Percentiles rank a stretch among this genome's conserved stretches.
Conservation (phyloP, 768 basidiomycete species). For the Boletus tylopilopsis region DNA sequence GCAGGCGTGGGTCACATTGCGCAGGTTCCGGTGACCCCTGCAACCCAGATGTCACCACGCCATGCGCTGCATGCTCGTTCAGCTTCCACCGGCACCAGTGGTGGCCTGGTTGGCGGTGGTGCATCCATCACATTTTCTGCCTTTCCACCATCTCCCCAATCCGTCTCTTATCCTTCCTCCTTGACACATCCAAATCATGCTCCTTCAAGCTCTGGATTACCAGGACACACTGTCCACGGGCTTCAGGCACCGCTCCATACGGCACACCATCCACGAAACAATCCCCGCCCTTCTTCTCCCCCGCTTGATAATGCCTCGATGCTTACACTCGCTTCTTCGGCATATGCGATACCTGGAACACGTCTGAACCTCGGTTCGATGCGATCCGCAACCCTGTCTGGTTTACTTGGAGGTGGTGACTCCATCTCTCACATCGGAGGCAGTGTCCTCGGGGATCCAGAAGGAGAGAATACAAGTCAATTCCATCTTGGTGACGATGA, state of each 20-base stretch:
- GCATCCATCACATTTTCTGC: conserved; percentile 73
- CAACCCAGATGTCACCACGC: conserved; percentile 46
- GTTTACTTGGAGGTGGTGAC: conserved; percentile 48
- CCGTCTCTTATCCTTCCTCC: conserved; percentile 41
- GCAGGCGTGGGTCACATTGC: conserved; percentile 91
- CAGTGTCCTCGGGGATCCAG: conserved; percentile 50
- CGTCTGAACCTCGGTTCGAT: conserved; percentile 44
- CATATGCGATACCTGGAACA: conserved; percentile 69
- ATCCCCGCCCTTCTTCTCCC: conserved; percentile 88
- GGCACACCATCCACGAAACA: conserved; percentile 90
- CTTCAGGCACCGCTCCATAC: conserved; percentile 87
- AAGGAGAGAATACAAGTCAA: conserved; percentile 61
- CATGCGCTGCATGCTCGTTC: conserved; percentile 57
- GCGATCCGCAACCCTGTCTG: conserved; percentile 47
- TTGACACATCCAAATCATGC: conserved; percentile 14
- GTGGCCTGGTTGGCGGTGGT: conserved; percentile 43
- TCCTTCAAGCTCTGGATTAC: conserved; percentile 30
- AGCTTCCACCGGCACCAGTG: conserved; percentile 51
- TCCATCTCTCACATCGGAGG: conserved; percentile 73
- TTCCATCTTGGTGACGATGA: conserved; percentile 67
- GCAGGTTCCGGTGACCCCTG: conserved; percentile 67
- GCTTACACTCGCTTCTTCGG: conserved; percentile 90
- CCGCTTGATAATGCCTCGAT: conserved; percentile 91
- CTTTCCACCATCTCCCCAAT: conserved; percentile 48
- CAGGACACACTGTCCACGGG: conserved; percentile 27